Percentiles rank a stretch among this genome's conserved stretches.
Evolutionary conservation across 768 basidiomycete genomes (phyloP).

Genomic region (Macrolepiota fuliginosa): DNA sequence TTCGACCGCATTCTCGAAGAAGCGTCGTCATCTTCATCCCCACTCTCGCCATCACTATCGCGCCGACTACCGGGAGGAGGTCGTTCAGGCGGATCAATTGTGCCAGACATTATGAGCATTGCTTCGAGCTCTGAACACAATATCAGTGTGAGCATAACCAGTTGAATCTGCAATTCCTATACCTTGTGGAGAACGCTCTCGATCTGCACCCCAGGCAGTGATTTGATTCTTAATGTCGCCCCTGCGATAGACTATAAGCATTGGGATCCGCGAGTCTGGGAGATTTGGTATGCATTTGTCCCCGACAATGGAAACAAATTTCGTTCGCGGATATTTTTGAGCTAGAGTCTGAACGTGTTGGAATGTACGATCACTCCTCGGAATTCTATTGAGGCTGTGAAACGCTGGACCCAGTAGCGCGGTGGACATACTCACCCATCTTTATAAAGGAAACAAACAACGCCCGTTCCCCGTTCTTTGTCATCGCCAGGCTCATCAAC

Average conservation of each 20-base stretch:
- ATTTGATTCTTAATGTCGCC: constrained; percentile 91
- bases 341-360: constrained; percentile 72
- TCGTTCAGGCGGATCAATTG: constrained; percentile 56
- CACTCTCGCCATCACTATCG: constrained; percentile 45
- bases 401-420: not conserved
- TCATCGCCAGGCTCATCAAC: constrained; percentile 63
- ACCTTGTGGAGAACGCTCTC: constrained; percentile 80
- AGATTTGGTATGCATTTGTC: constrained; percentile 96
- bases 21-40: constrained; percentile 42
- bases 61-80: constrained; percentile 31
- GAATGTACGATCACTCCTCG: constrained; percentile 74
- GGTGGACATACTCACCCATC: constrained; percentile 65
- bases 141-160: constrained; percentile 4
- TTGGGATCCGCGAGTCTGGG: constrained; percentile 87
- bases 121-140: constrained; percentile 62
- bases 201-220: constrained; percentile 79
- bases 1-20: constrained; percentile 58
- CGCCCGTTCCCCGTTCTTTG: constrained; percentile 78
- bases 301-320: constrained; percentile 94
- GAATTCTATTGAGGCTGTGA: constrained; percentile 49
- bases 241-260: constrained; percentile 87
- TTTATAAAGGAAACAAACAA: constrained; percentile 93
- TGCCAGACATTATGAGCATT: constrained; percentile 60
- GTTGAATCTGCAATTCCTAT: constrained; percentile 15
- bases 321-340: constrained; percentile 82